These are phyloP conservation scores for Thecaphora frezii DNA, from an alignment of 1,284 basidiomycete genomes.

Conservation along the genomic window DNA sequence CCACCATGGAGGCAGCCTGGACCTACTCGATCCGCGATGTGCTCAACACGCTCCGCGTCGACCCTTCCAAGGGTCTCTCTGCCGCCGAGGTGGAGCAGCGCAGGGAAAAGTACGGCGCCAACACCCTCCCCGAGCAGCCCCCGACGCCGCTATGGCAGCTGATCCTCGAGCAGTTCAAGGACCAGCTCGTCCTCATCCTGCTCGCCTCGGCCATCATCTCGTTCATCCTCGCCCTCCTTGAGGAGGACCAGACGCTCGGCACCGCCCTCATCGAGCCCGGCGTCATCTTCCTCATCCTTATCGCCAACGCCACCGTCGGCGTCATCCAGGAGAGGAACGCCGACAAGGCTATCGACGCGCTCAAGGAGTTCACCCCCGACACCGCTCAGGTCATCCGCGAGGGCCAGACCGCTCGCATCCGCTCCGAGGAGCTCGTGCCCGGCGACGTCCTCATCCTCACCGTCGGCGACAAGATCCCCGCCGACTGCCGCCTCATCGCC, in stretches of 20 bases:
- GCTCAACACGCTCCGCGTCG: conserved; percentile 40
- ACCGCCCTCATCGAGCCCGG: conserved; percentile 56
- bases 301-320: conserved; percentile 57
- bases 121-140: conserved; percentile 77
- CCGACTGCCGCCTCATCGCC: conserved; percentile 53
- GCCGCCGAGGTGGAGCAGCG: conserved; percentile 34
- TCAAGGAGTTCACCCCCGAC: conserved; percentile 56
- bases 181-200: conserved; percentile 57
- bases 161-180: conserved; percentile 88
- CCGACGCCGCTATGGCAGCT: conserved; percentile 88
- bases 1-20: conserved; percentile 53
- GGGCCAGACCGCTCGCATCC: conserved; percentile 32
- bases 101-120: conserved; percentile 38
- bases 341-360: conserved; percentile 57
- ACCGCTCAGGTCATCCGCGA: conserved; percentile 49
- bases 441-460: conserved; percentile 54
- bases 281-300: conserved; percentile 58
- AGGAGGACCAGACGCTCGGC: conserved; percentile 49
- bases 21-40: conserved; percentile 47
- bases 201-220: conserved; percentile 56
- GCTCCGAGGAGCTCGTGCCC: conserved; percentile 50
- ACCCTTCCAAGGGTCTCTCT: conserved; percentile 44
- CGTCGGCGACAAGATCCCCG: conserved; percentile 58
- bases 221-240: conserved; percentile 52
- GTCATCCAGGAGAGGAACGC: conserved; percentile 58